Base-by-base conservation (phyloP, 352 stramenopile species). In the Globisporangium parvum region DNA sequence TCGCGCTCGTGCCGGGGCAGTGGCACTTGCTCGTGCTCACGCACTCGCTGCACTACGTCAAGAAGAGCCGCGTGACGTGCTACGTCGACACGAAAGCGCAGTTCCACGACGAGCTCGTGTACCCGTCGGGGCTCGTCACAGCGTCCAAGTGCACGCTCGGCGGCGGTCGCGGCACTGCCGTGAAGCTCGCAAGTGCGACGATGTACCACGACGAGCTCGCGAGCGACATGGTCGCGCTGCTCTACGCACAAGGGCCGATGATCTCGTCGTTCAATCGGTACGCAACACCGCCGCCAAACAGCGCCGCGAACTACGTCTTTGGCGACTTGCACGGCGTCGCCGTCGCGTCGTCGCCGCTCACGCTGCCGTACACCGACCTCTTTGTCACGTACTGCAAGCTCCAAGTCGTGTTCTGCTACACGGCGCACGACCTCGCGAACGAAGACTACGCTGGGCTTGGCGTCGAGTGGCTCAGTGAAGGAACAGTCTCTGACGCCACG, bases 161-260 rank as follows among this genome's bases (percentile, higher is more conserved):
- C 28, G 82, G 80, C 6, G 78, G 76, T 3, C 55, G 66, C 0
- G 59, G 71, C 35, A 62, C 60, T 0, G 53, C 53, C 0, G 62
- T 75, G 8, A 77, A 80, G 49, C 55, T 94, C 33, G 80, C 85
- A 3, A 90, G 73, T 57, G 79, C 78, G 2, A 75, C 80, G 1
- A 92, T 94, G 82, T 91, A 90, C 49, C 74, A 92, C 17, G 85
- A 94, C 18, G 85, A 91, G 49, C 53, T 94, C 5, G 52, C 75
- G 18, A 62, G 53, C 33, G 71, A 71, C 1, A 61, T 79, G 24
- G 69, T 94, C 18, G 71, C 75, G 8, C 56, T 84, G 37, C 75
- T 94, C 12, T 85, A 80, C 53, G 51, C 65, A 0, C 65, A 91
- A 17, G 85, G 85, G 0, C 85, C 85, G 1, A 79, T 65, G 55